Percentiles rank a stretch among this genome's conserved stretches.
phyloP scores from a whole-genome alignment of 2,329 filamentous ascomycete genomes.

The Chalaropsis thielavioides region DNA sequence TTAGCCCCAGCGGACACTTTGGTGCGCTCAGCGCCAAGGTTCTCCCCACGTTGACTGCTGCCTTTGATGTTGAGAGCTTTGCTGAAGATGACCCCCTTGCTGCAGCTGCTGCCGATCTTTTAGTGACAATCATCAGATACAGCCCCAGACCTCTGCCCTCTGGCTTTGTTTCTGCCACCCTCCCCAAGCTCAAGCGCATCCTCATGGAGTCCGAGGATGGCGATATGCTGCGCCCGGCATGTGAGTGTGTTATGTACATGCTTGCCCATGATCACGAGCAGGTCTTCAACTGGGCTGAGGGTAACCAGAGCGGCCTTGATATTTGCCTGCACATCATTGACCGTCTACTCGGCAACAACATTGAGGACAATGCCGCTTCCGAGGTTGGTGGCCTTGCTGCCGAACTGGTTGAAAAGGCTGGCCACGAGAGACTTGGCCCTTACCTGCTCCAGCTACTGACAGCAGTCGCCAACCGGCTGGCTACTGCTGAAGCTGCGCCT shows the following conservation, averaged over 20 bases:
- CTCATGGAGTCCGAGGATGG: constrained; percentile 75
- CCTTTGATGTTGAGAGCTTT: constrained; percentile 75
- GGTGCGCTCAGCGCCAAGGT: constrained; percentile 70
- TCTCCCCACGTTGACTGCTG: constrained; percentile 71
- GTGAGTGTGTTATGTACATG: constrained; percentile 76
- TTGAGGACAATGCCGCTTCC: constrained; percentile 90
- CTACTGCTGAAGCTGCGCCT: constrained; percentile 65
- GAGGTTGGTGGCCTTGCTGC: constrained; percentile 91
- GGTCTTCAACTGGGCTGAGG: constrained; percentile 68
- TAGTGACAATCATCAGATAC: constrained; percentile 67
- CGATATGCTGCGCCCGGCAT: constrained; percentile 74
- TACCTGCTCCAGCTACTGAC: constrained; percentile 77
- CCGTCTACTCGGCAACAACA: constrained; percentile 62
- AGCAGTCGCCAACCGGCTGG: constrained; percentile 74
- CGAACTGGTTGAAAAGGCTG: constrained; percentile 89
- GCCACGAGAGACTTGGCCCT: constrained; percentile 76
- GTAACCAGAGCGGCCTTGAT: constrained; percentile 70
- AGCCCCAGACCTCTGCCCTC: constrained; percentile 72
- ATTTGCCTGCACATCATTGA: constrained; percentile 85
- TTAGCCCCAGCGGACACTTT: constrained; percentile 57
- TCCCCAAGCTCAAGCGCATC: constrained; percentile 75
- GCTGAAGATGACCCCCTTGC: constrained; percentile 75
- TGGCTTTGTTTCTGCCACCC: constrained; percentile 69
- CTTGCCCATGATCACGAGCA: constrained; percentile 81
- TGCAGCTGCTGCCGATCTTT: constrained; percentile 71